Conservation (phyloP, 371 early-diverging fungal genomes). For the Mucor lusitanicus region DNA sequence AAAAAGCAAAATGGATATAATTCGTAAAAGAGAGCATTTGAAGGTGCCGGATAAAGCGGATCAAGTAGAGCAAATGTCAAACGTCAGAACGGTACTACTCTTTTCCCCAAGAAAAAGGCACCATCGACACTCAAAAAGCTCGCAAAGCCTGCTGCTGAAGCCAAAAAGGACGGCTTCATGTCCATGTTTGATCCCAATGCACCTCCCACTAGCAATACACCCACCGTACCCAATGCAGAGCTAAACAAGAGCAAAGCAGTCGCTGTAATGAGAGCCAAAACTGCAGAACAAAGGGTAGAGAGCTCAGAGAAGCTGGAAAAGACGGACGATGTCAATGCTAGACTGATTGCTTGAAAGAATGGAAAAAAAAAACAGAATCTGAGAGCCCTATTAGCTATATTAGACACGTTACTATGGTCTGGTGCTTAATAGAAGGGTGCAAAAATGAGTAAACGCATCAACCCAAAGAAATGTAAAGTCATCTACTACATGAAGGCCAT, state of each 20-base stretch:
- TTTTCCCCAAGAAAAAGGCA: not conserved
- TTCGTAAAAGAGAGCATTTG: too few relatives aligned
- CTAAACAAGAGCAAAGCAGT: slow-evolving; percentile 58
- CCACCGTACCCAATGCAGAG: slow-evolving; percentile 22
- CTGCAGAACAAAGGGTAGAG: slow-evolving; percentile 70
- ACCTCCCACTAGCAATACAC: too few relatives aligned
- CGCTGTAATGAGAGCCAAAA: slow-evolving; percentile 72
- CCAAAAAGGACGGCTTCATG: too few relatives aligned
- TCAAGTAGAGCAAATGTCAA: too few relatives aligned
- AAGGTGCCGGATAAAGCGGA: too few relatives aligned
- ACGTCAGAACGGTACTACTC: too few relatives aligned
- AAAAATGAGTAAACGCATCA: slow-evolving; percentile 77
- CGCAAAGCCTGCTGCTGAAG: too few relatives aligned
- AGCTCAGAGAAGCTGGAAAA: slow-evolving; percentile 74
- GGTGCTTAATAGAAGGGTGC: slow-evolving; percentile 75
- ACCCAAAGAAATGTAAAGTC: too few relatives aligned
- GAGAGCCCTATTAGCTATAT: slow-evolving; percentile 82
- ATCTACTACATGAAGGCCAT: too few relatives aligned
- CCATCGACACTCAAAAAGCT: not conserved
- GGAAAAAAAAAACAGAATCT: slow-evolving; percentile 87
- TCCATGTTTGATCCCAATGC: too few relatives aligned
- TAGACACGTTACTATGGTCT: slow-evolving; percentile 82
- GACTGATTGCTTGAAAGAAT: too few relatives aligned
- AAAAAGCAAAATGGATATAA: too few relatives aligned
- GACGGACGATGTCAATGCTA: slow-evolving; percentile 81